phyloP scores from a whole-genome alignment of 106 monocot species.

The Posidonia australis region DNA sequence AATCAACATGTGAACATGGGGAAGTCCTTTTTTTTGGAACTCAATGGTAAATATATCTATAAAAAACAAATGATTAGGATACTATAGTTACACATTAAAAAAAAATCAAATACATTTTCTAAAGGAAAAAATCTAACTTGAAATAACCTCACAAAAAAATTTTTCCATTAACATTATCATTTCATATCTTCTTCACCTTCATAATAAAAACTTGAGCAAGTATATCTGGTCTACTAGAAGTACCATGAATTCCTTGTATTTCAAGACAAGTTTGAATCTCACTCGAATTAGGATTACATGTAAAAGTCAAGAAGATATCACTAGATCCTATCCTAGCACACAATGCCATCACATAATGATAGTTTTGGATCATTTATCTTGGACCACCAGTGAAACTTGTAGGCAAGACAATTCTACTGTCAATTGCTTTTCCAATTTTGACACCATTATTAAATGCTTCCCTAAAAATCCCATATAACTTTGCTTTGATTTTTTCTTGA shows the following conservation, averaged over 20 bases:
- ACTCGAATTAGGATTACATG: background rate
- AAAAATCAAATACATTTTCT: too few species aligned
- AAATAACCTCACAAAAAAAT: background rate
- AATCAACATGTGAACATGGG: background rate
- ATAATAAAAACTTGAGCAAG: background rate
- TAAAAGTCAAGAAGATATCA: background rate
- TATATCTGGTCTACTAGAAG: background rate
- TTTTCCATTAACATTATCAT: background rate
- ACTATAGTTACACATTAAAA: background rate
- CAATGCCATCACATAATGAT: background rate
- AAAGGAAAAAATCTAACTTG: background rate
- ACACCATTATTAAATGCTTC: background rate
- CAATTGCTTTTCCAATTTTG: too few species aligned
- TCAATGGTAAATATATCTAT: background rate
- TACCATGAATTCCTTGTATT: background rate
- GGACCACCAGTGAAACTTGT: background rate
- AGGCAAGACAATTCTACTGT: background rate
- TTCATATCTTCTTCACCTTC: background rate
- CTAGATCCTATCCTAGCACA: background rate
- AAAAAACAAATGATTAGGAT: background rate
- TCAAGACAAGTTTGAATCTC: background rate
- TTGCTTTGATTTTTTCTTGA: background rate
- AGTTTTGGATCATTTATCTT: background rate
- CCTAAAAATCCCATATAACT: background rate
- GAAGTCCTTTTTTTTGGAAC: background rate